Evolutionary conservation across 1,139 yeast species (phyloP), one percentile per base, ranked within the genome.

Genomic region (Kazachstania sp.): DNA sequence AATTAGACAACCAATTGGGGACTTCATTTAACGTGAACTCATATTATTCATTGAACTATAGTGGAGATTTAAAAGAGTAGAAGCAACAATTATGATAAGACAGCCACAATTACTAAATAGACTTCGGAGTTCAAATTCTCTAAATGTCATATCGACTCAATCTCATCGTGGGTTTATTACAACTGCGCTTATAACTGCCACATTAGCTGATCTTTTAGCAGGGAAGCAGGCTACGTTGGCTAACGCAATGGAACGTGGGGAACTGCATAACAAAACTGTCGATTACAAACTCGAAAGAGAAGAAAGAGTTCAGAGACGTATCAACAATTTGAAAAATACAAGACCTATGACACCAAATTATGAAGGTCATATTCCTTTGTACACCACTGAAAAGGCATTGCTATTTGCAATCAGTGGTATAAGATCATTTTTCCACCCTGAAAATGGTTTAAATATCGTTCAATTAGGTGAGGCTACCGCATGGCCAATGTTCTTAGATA

Each of bases 401-500:
- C 70, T 92, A 69, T 78, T 86, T 51, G 66, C 75, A 0, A 84
- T 92, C 1, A 83, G 95, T 5, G 88, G 95, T 1, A 61, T 85
- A n/a, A 94, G 92, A 16, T 84, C 97, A 0, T 81, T 76, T 55
- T 71, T 80, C 49, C 94, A 88, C 60, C 98, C 97, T 1, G 87
- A 83, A 58, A 58, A 67, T 39, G 73, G 73, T 12, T 58, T 60
- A 23, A 67, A 71, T 50, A 85, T 92, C 51, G 97, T 94, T n/a
- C 95, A 92, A 23, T 75, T 92, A 51, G 98, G 98, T 1, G 99
- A 92, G 64, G 80, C 92, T 16, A 84, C 96, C 0, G 96, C 96
- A 3, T 71, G 85, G 42, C 79, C 83, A 12, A 76, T 74, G 37
- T 79, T 88, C 32, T 72, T 94, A 51, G 73, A 72, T 30, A 67